Percentiles rank a stretch among this genome's conserved stretches.
Evolutionary conservation across 306 rosid species (phyloP).

Genomic region (Phaseolus lunatus): DNA sequence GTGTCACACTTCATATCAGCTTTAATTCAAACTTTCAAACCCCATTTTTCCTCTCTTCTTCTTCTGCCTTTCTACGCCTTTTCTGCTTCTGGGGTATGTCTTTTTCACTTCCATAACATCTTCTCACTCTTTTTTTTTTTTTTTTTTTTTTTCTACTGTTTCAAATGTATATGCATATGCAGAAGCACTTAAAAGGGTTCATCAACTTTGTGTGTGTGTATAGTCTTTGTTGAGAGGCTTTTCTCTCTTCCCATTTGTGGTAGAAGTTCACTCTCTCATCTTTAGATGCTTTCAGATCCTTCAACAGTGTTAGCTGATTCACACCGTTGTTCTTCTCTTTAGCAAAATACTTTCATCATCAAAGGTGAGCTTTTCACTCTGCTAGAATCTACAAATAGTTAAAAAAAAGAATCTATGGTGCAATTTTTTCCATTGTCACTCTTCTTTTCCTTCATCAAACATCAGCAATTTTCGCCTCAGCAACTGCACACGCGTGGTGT

Average conservation of each 20-base stretch:
- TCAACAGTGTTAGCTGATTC: slow-evolving; percentile 37
- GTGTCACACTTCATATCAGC: slow-evolving; percentile 49
- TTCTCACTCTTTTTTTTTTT: not conserved
- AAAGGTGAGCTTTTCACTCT: slow-evolving; percentile 47
- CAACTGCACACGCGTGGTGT: not conserved
- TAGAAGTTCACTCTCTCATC: slow-evolving; percentile 7
- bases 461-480: not conserved
- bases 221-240: not conserved
- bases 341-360: slow-evolving; percentile 30
- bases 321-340: slow-evolving; percentile 34
- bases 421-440: not conserved
- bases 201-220: slow-evolving; percentile 17
- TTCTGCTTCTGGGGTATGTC: slow-evolving; percentile 47
- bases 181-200: not conserved
- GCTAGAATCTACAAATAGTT: not conserved
- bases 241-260: slow-evolving; percentile 25
- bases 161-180: not conserved
- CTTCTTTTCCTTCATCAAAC: not conserved
- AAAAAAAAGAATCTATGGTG: not conserved
- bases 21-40: slow-evolving; percentile 79
- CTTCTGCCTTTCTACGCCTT: slow-evolving; percentile 1
- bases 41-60: slow-evolving; percentile 27
- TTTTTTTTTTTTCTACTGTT: not conserved
- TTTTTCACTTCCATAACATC: slow-evolving; percentile 28
- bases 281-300: slow-evolving; percentile 43